These are phyloP conservation scores for Durotheca rogersii DNA, from an alignment of 495 filamentous ascomycete genomes.

Conservation along the genomic window DNA sequence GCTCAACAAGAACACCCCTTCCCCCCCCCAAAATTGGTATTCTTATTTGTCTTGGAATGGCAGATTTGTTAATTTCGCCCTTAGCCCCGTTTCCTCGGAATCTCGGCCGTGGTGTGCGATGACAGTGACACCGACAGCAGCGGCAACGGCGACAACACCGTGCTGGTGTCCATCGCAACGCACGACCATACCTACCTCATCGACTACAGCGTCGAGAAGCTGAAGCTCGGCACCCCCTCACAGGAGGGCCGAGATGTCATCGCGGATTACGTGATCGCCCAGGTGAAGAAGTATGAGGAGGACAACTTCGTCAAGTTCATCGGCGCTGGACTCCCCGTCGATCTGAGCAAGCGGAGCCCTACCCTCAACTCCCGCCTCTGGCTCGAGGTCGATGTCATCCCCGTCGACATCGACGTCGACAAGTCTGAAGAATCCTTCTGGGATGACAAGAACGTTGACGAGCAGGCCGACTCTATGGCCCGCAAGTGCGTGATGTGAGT, in stretches of 20 bases:
- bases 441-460: constrained; percentile 64
- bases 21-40: too few species aligned
- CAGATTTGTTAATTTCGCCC: constrained; percentile 25
- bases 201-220: constrained; percentile 66
- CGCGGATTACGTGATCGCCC: constrained; percentile 54
- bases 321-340: constrained; percentile 59
- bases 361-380: constrained; percentile 71
- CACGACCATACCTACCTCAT: constrained; percentile 78
- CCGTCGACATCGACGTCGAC: constrained; percentile 57
- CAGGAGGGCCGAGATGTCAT: constrained; percentile 48
- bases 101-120: constrained; percentile 50
- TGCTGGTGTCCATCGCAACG: constrained; percentile 64
- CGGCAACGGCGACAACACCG: constrained; percentile 49
- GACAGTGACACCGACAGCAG: constrained; percentile 48
- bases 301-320: constrained; percentile 67
- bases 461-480: constrained; percentile 84
- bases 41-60: too few species aligned
- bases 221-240: constrained; percentile 42
- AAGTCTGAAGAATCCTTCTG: constrained; percentile 50
- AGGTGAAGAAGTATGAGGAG: constrained; percentile 58
- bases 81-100: constrained; percentile 65
- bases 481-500: constrained; percentile 61
- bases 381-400: constrained; percentile 75
- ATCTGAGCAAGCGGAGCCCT: constrained; percentile 55
- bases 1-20: background rate